A percentile compares a stretch with the other conserved stretches of the same genome.
Evolutionary conservation across 805 yeast species (phyloP).

Genomic region (Pichia scutulata): DNA sequence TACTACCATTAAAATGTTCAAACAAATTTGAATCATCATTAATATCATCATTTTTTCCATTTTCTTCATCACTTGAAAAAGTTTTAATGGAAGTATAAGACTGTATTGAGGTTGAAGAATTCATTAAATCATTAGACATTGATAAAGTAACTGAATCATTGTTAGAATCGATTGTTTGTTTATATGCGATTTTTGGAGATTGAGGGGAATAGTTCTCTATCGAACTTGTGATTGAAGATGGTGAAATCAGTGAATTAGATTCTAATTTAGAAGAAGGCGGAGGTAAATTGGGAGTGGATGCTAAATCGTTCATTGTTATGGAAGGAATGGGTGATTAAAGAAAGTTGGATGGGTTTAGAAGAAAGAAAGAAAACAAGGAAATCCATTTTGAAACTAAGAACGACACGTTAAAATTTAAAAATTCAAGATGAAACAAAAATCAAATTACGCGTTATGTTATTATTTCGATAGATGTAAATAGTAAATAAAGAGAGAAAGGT

Average conservation of each 20-base stretch:
- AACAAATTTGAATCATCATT: slow-evolving; percentile 9
- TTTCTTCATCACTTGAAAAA: slow-evolving; percentile 11
- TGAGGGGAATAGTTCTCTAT: slow-evolving; percentile 9
- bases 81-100: slow-evolving; percentile 7
- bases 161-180: background rate
- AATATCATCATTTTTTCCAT: background rate
- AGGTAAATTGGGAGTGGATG: background rate
- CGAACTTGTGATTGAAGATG: slow-evolving; percentile 7
- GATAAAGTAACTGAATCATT: background rate
- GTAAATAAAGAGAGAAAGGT: background rate
- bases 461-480: too few species aligned
- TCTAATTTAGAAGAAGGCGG: background rate
- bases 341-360: background rate
- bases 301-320: background rate
- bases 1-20: slow-evolving; percentile 12
- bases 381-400: background rate
- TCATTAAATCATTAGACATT: background rate
- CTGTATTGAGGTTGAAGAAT: background rate
- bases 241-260: background rate
- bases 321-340: too few species aligned
- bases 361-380: background rate
- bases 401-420: background rate
- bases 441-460: background rate
- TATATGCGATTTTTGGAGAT: slow-evolving; percentile 6
- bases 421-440: background rate